Base-by-base conservation (phyloP, 2,329 filamentous ascomycete species). In the Fusarium oxysporum region DNA sequence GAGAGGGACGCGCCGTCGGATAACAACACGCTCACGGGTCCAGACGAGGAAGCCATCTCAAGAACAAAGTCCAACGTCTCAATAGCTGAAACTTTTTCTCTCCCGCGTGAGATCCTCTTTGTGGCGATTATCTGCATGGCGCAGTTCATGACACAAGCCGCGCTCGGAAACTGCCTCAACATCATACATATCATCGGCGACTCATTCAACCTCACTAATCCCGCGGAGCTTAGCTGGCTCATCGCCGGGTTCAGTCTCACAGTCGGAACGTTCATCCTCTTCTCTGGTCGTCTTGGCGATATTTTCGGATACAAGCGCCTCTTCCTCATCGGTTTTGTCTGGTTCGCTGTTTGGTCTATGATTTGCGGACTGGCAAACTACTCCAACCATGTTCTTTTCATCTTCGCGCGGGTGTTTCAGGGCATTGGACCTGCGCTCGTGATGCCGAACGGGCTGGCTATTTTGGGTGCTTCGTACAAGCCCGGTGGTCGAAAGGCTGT, bases 401-500 rank as follows among this genome's bases (percentile, higher is more conserved):
- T 87, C 65, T 81, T 86, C 40, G 83, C 84, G n/a, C 83, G 89
- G 10, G 87, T 86, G 0, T 77, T 90, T 6, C 89, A 91, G 69
- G 89, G 89, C 1, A 85, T 91, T 23, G 92, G 91, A 0, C 88
- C 90, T 1, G 90, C 90, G 1, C 83, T 93, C 38, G 81, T 86
- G 16, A 82, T 93, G 30, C 91, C 92, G 1, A 93, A 92, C 69
- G 89, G 85, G 0, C 80, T 93, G 28, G 91, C 90, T 5, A 83
- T 93, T 17, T 79, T 93, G 1, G 90, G 90, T 5, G 82, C 83
- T 0, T 85, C 86, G 0, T 92, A 91, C 71, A 80, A 83, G 0
- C 87, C 87, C 0, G 90, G 90, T 0, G 82, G 80, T 58, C 84
- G 86, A 65, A 92, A 92, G 78, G 85, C 88, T 53, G 87, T 92